These are phyloP conservation scores for Przewalskia tangutica DNA, from an alignment of 257 asterid genomes.

Conservation along the genomic window DNA sequence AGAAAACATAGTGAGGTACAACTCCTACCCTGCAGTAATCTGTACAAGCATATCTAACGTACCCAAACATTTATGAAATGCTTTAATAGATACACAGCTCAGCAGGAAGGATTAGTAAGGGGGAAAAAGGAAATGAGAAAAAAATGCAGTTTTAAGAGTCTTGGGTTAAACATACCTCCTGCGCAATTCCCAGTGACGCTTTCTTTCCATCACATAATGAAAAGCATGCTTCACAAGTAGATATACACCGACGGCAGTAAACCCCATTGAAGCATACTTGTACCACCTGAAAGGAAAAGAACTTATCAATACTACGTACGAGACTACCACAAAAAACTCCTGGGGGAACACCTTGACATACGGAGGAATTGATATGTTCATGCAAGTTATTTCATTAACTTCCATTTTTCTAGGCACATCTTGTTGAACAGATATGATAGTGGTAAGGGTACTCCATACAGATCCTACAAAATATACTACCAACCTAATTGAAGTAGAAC, in stretches of 20 bases:
- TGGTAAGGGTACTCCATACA: not conserved
- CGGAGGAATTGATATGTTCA: not conserved
- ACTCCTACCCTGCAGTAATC: not conserved
- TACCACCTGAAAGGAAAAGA: conserved; percentile 57
- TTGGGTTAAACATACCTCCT: conserved; percentile 40
- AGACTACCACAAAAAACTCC: not conserved
- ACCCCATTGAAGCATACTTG: conserved; percentile 81
- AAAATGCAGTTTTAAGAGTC: not conserved
- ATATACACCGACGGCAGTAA: conserved; percentile 65
- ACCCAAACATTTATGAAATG: not conserved
- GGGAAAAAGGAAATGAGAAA: not conserved
- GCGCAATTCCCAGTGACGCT: conserved; percentile 82
- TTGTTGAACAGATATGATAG: not conserved
- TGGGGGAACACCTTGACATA: not conserved
- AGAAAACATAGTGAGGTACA: not conserved
- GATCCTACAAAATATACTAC: not conserved
- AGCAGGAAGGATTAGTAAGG: not conserved
- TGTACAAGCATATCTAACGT: not conserved
- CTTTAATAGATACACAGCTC: not conserved
- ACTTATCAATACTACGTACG: not conserved
- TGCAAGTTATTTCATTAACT: not conserved
- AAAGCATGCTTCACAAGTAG: conserved; percentile 70
- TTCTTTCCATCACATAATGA: conserved; percentile 65
- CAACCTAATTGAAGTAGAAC: not conserved
- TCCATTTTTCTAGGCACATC: not conserved